Evolutionary conservation across 495 filamentous ascomycete genomes (phyloP), one percentile per base, ranked within the genome.

Genomic region (Saxophila tyrrhenica): DNA sequence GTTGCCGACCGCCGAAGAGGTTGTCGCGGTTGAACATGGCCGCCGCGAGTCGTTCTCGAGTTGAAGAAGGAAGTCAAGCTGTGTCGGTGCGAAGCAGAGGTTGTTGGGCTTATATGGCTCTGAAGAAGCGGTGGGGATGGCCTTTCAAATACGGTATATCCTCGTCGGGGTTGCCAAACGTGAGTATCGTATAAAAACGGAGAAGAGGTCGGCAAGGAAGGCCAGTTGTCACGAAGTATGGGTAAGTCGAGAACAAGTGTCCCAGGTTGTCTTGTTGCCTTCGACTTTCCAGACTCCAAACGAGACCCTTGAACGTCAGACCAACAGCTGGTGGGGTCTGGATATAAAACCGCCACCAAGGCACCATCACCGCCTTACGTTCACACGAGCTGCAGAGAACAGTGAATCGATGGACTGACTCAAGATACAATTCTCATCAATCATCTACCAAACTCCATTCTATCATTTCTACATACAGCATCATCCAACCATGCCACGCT

Each of bases 21-120:
- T 57, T 58, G 29, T 65, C 61, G 39, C 62, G 56, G 55, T 62
- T 62, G 57, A 63, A 65, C 62, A 65, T 65, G 29, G 29, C 29
- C 5, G 29, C 7, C 13, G 29, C 29, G 29, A 5, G 7, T 35
- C 29, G n/a, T 35, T 35, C 29, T 35, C 29, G 29, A 35, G 29
- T 13, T 7, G 29, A 13, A 35, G 29, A 7, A 35, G 29, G 29
- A 35, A 35, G 29, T 35, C 29, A 35, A 35, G 29, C 29, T 35
- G 29, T 13, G 29, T 5, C 29, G 29, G 13, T 35, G 29, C 29
- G 29, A 13, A 35, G n/a, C n/a, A n/a, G n/a, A n/a, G n/a, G n/a
- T n/a, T n/a, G n/a, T n/a, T n/a, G n/a, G n/a, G n/a, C n/a, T n/a
- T n/a, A n/a, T n/a, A n/a, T n/a, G n/a, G n/a, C n/a, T n/a, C n/a